Base-by-base conservation (phyloP, 495 filamentous ascomycete species). In the Aspergillus conjunctus region DNA sequence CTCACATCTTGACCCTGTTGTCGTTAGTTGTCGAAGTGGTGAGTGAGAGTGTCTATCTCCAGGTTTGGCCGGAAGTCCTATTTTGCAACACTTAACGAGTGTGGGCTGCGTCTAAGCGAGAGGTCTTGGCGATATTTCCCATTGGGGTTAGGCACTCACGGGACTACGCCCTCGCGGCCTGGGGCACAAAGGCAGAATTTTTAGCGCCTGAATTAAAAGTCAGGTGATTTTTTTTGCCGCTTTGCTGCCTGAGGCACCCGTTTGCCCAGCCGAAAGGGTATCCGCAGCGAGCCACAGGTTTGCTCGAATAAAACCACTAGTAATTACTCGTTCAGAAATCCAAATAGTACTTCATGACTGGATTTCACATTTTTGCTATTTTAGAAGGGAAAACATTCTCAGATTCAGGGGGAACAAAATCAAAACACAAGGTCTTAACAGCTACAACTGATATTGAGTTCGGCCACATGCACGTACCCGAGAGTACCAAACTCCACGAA, bases 1-100 rank as follows among this genome's bases (percentile, higher is more conserved):
- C 78, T 77, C 68, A 80, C 78, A 80, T 80, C 78, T 77, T 80
- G 78, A 78, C 75, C 76, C 78, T 80, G 75, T 73, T 80, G 75
- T 80, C 78, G 76, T 80, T 79, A 79, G 76, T 79, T 72, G 75
- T 78, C 74, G 77, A 76, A 69, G 75, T 76, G 70, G 69, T 78
- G 67, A 71, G 71, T 76, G 67, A 69, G 70, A 77, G 68, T 72
- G 69, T 72, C 71, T 69, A 73, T 74, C 66, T 70, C 71, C 67
- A 71, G 71, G 70, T 73, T 70, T 70, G 37, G 67, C 68, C 64
- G 68, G 71, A 70, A 67, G 68, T 72, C 68, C 68, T 72, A 77
- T 78, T 78, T 78, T 77, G 72, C 77, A 74, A 51, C 67, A 72
- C 70, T 77, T 73, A 69, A 69, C 72, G 70, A 76, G 64, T 80